Conservation (phyloP, 2,329 filamentous ascomycete genomes). For the Alternaria sp. region DNA sequence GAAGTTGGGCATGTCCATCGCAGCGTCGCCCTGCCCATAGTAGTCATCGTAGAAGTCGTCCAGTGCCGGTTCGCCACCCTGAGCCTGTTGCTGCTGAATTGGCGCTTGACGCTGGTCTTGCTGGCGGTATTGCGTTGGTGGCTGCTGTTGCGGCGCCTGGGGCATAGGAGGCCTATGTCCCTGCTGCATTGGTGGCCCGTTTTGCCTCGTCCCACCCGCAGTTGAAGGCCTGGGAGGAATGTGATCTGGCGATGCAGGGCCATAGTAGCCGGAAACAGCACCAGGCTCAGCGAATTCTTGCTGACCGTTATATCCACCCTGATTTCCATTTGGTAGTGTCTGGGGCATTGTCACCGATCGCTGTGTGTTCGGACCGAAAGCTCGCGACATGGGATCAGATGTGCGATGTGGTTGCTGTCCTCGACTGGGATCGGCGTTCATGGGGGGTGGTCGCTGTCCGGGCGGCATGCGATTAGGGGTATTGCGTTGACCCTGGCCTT, state of each 20-base stretch:
- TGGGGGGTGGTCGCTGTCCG: slow-evolving; percentile 33
- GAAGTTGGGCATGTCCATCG: slow-evolving; percentile 69
- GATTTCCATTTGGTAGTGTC: slow-evolving; percentile 23
- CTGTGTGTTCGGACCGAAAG: slow-evolving; percentile 40
- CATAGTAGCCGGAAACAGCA: slow-evolving; percentile 44
- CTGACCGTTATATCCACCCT: slow-evolving; percentile 25
- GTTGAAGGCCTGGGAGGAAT: slow-evolving; percentile 48
- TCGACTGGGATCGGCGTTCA: slow-evolving; percentile 23
- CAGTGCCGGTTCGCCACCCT: slow-evolving; percentile 48
- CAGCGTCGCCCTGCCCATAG: slow-evolving; percentile 50
- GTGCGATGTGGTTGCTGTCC: slow-evolving; percentile 21
- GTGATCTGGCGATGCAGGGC: slow-evolving; percentile 44
- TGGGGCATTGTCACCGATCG: slow-evolving; percentile 50
- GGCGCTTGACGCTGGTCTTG: slow-evolving; percentile 25
- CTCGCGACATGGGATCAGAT: slow-evolving; percentile 34
- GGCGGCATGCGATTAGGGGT: slow-evolving; percentile 33
- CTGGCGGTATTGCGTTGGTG: slow-evolving; percentile 27
- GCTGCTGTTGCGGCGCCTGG: slow-evolving; percentile 25
- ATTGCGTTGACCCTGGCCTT: slow-evolving; percentile 35
- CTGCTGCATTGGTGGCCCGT: slow-evolving; percentile 25
- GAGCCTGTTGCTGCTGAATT: slow-evolving; percentile 27
- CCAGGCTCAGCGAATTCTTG: slow-evolving; percentile 46
- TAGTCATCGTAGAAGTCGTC: slow-evolving; percentile 61
- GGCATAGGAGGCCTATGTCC: slow-evolving; percentile 42
- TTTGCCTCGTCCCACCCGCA: slow-evolving; percentile 38